Conservation (phyloP, 768 basidiomycete species). For the Termitomyces bulborhizus region DNA sequence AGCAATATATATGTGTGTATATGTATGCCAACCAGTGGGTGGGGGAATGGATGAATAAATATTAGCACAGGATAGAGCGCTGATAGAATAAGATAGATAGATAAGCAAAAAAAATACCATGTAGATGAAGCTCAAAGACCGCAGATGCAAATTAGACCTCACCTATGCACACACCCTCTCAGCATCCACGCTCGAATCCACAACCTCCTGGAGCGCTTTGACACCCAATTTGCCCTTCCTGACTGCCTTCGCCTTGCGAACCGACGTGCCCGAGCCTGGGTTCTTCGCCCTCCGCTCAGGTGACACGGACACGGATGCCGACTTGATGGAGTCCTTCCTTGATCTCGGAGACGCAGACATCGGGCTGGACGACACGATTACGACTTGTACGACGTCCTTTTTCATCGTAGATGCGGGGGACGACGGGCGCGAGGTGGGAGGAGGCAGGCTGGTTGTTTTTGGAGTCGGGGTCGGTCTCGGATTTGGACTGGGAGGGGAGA, state of each 20-base stretch:
- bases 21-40: too few species aligned
- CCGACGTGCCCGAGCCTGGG: constrained; percentile 1
- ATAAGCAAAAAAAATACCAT: too few species aligned
- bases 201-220: constrained; percentile 23
- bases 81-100: too few species aligned
- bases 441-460: constrained; percentile 16
- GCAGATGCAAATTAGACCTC: too few species aligned
- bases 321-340: background rate
- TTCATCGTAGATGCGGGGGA: background rate
- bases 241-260: constrained; percentile 3
- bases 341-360: constrained; percentile 1
- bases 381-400: background rate
- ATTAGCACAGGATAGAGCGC: too few species aligned
- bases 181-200: constrained; percentile 29
- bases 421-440: constrained; percentile 4
- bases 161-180: constrained; percentile 12
- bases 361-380: background rate
- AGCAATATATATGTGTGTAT: too few species aligned
- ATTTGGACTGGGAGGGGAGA: background rate
- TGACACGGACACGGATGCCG: constrained; percentile 1
- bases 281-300: background rate
- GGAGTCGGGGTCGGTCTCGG: background rate
- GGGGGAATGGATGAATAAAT: too few species aligned
- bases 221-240: constrained; percentile 8
- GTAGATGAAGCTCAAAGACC: too few species aligned